phyloP scores from a whole-genome alignment of 2,329 filamentous ascomycete species.

The Aphanoascus verrucosus region DNA sequence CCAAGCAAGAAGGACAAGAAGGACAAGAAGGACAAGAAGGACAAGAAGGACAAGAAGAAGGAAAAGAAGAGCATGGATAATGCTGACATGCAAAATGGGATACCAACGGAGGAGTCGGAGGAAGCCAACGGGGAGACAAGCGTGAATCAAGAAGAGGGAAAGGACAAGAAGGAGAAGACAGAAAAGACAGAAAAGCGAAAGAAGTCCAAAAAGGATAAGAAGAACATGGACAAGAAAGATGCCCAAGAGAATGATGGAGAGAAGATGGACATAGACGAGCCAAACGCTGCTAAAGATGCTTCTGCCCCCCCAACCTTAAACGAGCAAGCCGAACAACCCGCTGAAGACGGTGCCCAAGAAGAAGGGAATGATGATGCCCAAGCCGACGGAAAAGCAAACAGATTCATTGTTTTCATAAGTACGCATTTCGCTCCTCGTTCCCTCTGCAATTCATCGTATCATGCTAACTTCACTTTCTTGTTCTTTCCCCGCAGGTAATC shows the following conservation, averaged over 20 bases:
- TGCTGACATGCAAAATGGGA: slow-evolving; percentile 10
- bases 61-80: slow-evolving; percentile 19
- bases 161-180: slow-evolving; percentile 14
- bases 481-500: slow-evolving; percentile 61
- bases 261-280: slow-evolving; percentile 13
- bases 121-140: slow-evolving; percentile 23
- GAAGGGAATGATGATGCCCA: slow-evolving; percentile 10
- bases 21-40: slow-evolving; percentile 15
- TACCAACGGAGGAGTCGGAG: background rate
- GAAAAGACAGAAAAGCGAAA: slow-evolving; percentile 21
- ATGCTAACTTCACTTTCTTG: slow-evolving; percentile 17
- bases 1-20: slow-evolving; percentile 13
- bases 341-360: slow-evolving; percentile 17
- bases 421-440: slow-evolving; percentile 18
- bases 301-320: slow-evolving; percentile 17
- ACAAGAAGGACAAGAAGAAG: slow-evolving; percentile 1
- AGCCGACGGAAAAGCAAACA: slow-evolving; percentile 33
- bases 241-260: slow-evolving; percentile 12
- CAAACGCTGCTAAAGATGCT: slow-evolving; percentile 11
- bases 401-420: slow-evolving; percentile 73
- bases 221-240: slow-evolving; percentile 20
- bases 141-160: slow-evolving; percentile 25
- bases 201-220: slow-evolving; percentile 15
- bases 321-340: slow-evolving; percentile 14
- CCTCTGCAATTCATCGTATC: slow-evolving; percentile 12